Evolutionary conservation across 768 basidiomycete genomes (phyloP).

Genomic region (Cystobasidiopsis lactophilus): DNA sequence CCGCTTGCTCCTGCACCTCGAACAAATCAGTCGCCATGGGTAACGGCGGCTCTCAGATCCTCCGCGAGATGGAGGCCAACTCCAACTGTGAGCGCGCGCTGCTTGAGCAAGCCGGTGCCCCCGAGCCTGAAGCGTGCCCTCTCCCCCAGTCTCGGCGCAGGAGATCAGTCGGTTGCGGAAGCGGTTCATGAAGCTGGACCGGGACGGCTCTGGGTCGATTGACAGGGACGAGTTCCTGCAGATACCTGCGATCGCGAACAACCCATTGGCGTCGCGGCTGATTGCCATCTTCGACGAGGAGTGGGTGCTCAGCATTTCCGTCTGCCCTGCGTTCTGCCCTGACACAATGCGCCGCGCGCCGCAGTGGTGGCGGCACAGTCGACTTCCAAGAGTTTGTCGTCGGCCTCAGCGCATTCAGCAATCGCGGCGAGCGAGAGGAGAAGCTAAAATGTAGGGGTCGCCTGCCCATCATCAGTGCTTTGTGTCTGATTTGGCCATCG

Average conservation of each 20-base stretch:
- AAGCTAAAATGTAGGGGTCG: constrained; percentile 64
- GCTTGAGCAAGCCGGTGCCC: no score
- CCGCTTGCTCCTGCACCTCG: no score
- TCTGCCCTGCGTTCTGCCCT: background rate
- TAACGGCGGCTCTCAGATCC: constrained; percentile 26
- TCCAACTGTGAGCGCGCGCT: constrained; percentile 92
- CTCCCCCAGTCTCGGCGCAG: constrained; percentile 55
- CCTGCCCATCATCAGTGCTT: background rate
- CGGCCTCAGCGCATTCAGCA: constrained; percentile 90
- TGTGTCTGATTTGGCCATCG: constrained; percentile 1
- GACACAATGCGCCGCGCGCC: background rate
- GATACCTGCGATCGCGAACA: constrained; percentile 96
- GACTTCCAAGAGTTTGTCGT: constrained; percentile 99
- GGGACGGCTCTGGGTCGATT: constrained; percentile 91
- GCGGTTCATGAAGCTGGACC: constrained; percentile 98
- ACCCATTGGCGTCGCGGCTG: constrained; percentile 88
- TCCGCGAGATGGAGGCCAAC: constrained; percentile 91
- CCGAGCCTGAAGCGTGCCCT: no score
- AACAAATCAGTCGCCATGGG: no score
- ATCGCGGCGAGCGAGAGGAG: constrained; percentile 86
- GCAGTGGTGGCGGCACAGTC: constrained; percentile 87
- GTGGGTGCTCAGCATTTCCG: no score
- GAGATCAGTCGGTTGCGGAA: constrained; percentile 93
- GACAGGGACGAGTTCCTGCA: constrained; percentile 96
- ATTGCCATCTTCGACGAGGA: constrained; percentile 99